A percentile compares a stretch with the other conserved stretches of the same genome.
Conservation (phyloP, 306 rosid genomes). For the Begonia peltatifolia region DNA sequence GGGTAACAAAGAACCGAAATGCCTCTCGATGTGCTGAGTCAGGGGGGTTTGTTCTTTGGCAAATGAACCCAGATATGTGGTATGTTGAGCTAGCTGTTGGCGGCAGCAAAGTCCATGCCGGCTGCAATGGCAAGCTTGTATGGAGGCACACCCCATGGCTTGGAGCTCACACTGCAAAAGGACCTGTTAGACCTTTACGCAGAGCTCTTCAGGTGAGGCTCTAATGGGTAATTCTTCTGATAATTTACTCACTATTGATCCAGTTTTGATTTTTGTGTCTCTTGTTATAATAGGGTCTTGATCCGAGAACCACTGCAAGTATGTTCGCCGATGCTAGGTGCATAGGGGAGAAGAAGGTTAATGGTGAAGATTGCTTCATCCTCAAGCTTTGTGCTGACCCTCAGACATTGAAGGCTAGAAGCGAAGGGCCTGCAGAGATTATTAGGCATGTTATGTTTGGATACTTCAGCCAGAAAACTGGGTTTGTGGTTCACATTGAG, state of each 20-base stretch:
- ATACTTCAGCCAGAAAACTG: conserved; percentile 95
- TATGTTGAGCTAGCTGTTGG: conserved; percentile 96
- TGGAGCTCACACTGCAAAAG: conserved; percentile 92
- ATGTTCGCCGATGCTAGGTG: conserved; percentile 84
- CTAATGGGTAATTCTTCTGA: background rate
- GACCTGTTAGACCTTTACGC: conserved; percentile 91
- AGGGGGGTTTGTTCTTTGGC: conserved; percentile 99
- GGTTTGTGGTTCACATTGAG: conserved; percentile 89
- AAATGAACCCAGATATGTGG: conserved; percentile 99
- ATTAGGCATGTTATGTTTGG: conserved; percentile 92
- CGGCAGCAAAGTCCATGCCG: conserved; percentile 92
- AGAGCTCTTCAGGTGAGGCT: conserved; percentile 84
- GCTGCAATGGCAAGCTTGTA: conserved; percentile 89
- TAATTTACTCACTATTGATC: background rate
- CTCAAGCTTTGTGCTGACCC: conserved; percentile 91
- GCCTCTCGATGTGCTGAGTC: conserved; percentile 73
- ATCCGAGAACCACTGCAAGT: conserved; percentile 85
- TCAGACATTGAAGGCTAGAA: conserved; percentile 72
- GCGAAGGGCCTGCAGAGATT: conserved; percentile 97
- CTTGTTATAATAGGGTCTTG: conserved; percentile 57
- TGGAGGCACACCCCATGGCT: conserved; percentile 99
- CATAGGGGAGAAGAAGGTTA: conserved; percentile 87
- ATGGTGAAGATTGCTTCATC: conserved; percentile 94
- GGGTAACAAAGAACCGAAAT: conserved; percentile 61
- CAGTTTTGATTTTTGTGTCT: conserved; percentile 2